Evolutionary conservation across 345 rosid species (phyloP).

Genomic region (Toxicodendron radicans): DNA sequence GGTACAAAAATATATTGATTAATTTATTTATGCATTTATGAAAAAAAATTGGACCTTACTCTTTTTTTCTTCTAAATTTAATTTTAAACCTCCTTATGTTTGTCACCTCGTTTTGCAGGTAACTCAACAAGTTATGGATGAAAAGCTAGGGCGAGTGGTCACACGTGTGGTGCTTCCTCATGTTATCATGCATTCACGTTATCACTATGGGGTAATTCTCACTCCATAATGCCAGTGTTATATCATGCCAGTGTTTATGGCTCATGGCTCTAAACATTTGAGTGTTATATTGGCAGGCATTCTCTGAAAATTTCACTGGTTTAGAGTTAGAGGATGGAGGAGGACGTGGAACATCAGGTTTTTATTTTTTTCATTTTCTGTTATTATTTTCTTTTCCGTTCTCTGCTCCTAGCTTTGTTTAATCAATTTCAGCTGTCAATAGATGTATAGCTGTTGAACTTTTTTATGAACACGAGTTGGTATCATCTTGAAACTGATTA

Average conservation of each 20-base stretch:
- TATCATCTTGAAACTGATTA: background rate
- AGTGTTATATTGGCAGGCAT: constrained; percentile 56
- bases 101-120: constrained; percentile 46
- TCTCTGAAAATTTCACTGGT: constrained; percentile 91
- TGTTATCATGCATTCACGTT: constrained; percentile 93
- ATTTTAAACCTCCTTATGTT: background rate
- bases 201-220: constrained; percentile 85
- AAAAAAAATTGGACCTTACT: background rate
- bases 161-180: constrained; percentile 96
- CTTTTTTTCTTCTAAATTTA: background rate
- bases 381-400: background rate
- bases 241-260: too few species aligned
- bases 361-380: constrained; percentile 12
- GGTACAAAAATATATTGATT: background rate
- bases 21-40: background rate
- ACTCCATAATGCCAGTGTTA: background rate
- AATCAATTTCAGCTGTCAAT: background rate
- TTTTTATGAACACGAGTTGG: background rate
- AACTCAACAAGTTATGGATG: constrained; percentile 82
- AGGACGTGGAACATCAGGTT: constrained; percentile 99
- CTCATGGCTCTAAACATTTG: constrained; percentile 11
- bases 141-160: constrained; percentile 87
- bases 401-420: background rate
- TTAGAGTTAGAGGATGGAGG: constrained; percentile 99
- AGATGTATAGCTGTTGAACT: background rate